A percentile compares a stretch with the other conserved stretches of the same genome.
Evolutionary conservation across 1,284 basidiomycete species (phyloP).

Genomic region (Rhodotorula sp.): DNA sequence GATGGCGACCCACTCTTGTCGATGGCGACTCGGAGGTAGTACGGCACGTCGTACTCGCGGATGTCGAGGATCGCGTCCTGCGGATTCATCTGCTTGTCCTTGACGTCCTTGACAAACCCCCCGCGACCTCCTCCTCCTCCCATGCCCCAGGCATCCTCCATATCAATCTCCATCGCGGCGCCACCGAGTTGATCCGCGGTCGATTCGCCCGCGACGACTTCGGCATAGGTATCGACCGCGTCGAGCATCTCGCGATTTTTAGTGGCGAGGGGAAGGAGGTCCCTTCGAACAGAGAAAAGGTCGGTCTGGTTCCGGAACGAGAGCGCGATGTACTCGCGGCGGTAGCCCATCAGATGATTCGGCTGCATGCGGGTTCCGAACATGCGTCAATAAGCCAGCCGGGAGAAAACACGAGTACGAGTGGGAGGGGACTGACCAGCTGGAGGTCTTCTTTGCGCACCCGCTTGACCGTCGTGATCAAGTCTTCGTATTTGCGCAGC

Average conservation of each 20-base stretch:
- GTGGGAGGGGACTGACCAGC: slow-evolving; percentile 53
- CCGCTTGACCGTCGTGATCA: slow-evolving; percentile 72
- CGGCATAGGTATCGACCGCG: slow-evolving; percentile 96
- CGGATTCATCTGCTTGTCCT: slow-evolving; percentile 53
- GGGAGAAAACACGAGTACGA: too few relatives aligned
- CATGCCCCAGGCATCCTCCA: slow-evolving; percentile 53
- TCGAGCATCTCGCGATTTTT: slow-evolving; percentile 90
- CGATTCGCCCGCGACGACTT: slow-evolving; percentile 67
- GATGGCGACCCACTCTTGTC: slow-evolving; percentile 65
- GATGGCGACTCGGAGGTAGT: slow-evolving; percentile 96
- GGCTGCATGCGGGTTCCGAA: slow-evolving; percentile 57
- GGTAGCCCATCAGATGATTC: slow-evolving; percentile 92
- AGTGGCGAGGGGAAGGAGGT: slow-evolving; percentile 82
- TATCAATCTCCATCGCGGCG: slow-evolving; percentile 56
- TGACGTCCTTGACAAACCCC: slow-evolving; percentile 36
- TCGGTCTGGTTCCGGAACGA: slow-evolving; percentile 91
- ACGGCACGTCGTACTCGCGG: slow-evolving; percentile 94
- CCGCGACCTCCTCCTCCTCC: slow-evolving; percentile 46
- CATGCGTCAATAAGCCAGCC: background rate
- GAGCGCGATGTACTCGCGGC: slow-evolving; percentile 81
- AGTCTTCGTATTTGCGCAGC: slow-evolving; percentile 85
- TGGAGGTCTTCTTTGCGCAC: slow-evolving; percentile 91
- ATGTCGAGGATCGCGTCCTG: slow-evolving; percentile 73
- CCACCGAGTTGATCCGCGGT: slow-evolving; percentile 2
- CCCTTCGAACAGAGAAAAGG: slow-evolving; percentile 79